A percentile compares a stretch with the other conserved stretches of the same genome.
phyloP scores from a whole-genome alignment of 2,329 filamentous ascomycete genomes.

The Stemphylium vesicarium region DNA sequence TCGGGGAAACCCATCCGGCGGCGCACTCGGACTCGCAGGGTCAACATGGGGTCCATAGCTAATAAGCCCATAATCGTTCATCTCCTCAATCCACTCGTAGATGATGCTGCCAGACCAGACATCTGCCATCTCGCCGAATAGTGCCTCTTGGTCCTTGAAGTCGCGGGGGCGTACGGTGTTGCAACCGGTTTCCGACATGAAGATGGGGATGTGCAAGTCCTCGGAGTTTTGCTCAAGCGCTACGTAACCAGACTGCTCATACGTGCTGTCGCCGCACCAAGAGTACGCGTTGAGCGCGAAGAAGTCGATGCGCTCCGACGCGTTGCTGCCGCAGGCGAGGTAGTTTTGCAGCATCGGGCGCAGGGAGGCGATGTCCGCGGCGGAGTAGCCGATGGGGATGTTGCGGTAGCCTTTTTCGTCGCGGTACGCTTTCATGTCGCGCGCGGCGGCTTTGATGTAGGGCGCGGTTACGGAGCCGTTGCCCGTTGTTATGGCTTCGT shows the following conservation, averaged over 20 bases:
- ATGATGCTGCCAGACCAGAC: slow-evolving; percentile 79
- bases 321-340: slow-evolving; percentile 76
- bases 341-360: slow-evolving; percentile 74
- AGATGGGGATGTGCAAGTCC: slow-evolving; percentile 68
- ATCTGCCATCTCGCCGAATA: slow-evolving; percentile 78
- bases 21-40: slow-evolving; percentile 52
- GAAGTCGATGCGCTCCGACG: slow-evolving; percentile 75
- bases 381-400: slow-evolving; percentile 86
- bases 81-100: slow-evolving; percentile 89
- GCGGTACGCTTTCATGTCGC: slow-evolving; percentile 83
- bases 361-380: slow-evolving; percentile 78
- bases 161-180: slow-evolving; percentile 67
- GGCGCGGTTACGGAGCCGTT: slow-evolving; percentile 71
- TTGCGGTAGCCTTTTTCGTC: slow-evolving; percentile 76
- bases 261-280: slow-evolving; percentile 57
- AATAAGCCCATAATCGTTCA: slow-evolving; percentile 82
- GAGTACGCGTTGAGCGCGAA: slow-evolving; percentile 87
- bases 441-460: slow-evolving; percentile 80
- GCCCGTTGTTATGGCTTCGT: slow-evolving; percentile 72
- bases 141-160: slow-evolving; percentile 76
- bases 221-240: slow-evolving; percentile 70
- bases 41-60: slow-evolving; percentile 71
- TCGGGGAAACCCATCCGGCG: slow-evolving; percentile 71
- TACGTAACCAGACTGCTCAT: slow-evolving; percentile 70
- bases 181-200: slow-evolving; percentile 84